phyloP scores from a whole-genome alignment of 257 asterid species.

The Capsicum rhomboideum region DNA sequence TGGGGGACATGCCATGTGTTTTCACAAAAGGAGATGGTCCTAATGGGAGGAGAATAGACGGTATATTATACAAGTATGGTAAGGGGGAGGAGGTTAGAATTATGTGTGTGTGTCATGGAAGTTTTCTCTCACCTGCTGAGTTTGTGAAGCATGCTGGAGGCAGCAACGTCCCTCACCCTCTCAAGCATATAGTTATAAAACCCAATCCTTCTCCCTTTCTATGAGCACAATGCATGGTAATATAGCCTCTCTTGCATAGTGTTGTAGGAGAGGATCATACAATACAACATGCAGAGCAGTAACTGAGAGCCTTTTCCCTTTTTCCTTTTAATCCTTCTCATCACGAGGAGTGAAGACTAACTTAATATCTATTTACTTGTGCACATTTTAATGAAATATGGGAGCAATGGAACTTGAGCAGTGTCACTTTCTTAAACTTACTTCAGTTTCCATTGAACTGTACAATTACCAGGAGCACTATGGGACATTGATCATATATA shows the following conservation, averaged over 20 bases:
- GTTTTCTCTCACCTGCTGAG: conserved; percentile 78
- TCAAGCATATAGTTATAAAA: conserved; percentile 82
- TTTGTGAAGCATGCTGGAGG: conserved; percentile 89
- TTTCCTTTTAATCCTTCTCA: not conserved
- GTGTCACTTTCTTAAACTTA: not conserved
- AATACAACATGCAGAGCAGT: not conserved
- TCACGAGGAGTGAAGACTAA: not conserved
- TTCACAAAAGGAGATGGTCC: conserved; percentile 87
- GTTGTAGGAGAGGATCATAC: not conserved
- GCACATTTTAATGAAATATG: not conserved
- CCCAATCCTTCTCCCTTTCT: conserved; percentile 43
- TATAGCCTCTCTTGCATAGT: not conserved
- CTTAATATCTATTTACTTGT: not conserved
- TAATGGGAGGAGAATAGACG: conserved; percentile 70
- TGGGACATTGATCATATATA: not conserved
- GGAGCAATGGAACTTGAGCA: not conserved
- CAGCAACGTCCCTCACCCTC: conserved; percentile 51
- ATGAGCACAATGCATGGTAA: conserved; percentile 9
- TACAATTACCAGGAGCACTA: not conserved
- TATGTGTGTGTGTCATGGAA: conserved; percentile 94
- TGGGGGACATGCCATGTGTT: conserved; percentile 87
- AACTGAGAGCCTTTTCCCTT: not conserved
- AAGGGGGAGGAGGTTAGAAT: conserved; percentile 80
- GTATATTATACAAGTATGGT: conserved; percentile 74
- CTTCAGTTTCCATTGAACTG: not conserved